Evolutionary conservation across 2,329 filamentous ascomycete species (phyloP), one percentile per base, ranked within the genome.

Genomic region (Ustulina deusta): DNA sequence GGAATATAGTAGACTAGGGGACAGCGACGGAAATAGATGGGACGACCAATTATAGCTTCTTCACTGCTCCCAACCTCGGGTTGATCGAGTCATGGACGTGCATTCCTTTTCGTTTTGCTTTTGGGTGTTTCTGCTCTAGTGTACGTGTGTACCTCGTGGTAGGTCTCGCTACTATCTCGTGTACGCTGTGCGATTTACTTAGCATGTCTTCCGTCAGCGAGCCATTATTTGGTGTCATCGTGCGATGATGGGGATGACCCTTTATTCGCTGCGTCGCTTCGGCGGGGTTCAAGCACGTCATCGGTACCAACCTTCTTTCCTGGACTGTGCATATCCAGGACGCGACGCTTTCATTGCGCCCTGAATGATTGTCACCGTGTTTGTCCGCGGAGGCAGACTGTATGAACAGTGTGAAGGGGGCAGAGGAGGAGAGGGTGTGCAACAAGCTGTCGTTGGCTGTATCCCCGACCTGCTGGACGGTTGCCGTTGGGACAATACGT

Each of bases 271-370:
- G 49, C 44, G 9, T 32, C 13, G 58, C 46, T 44, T 27, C 32
- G 63, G 69, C 57, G 66, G 66, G 63, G 69, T 66, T 20, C 10
- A 36, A 71, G 69, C 69, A 71, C 69, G 69, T 61, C 66, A 71
- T 71, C 69, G 63, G 61, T 61, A 44, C 67, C 68, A 69, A 68
- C 65, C 65, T 64, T 69, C 60, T 65, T 48, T 40, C 56, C 58
- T 63, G 34, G 65, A 56, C 38, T 20, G 17, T 38, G 55, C 22
- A 48, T 32, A 29, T 29, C 42, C 15, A 49, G 32, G n/a, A 54
- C 32, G 10, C 51, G 32, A 54, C 29, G 20, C 9, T 52, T 27
- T 17, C 20, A 46, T 29, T 63, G 40, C n/a, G 34, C 52, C 13
- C 13, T 27, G 29, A 29, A 11, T 56, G 25, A 25, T 11, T 27